Base-by-base conservation (phyloP, 2,329 filamentous ascomycete genomes). In the Verticillium nonalfalfae region DNA sequence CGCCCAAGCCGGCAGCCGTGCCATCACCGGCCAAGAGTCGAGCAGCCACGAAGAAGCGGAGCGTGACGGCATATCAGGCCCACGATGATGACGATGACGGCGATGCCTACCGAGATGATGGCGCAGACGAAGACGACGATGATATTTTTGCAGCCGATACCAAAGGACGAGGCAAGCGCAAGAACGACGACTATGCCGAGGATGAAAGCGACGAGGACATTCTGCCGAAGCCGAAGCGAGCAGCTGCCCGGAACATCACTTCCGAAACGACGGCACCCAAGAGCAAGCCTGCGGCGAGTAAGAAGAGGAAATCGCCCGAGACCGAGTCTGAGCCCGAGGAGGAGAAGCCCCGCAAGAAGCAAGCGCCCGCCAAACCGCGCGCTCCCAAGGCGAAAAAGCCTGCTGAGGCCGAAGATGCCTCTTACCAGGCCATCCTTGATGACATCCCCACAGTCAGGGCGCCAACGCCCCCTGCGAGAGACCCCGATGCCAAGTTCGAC, bases 371-470 rank as follows among this genome's bases (percentile, higher is more conserved):
- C 63, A 88, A 85, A 65, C 77, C 84, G 21, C 83, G 84, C 65
- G 82, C 85, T 2, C 78, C 84, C 3, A 79, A 78, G 68, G 77
- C 83, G 11, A 90, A 90, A 73, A 90, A 92, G 72, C 80, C 84
- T 3, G 84, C 86, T 3, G 80, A 81, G 7, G 75, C 83, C 2
- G 92, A 96, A 69, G 88, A 86, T 69, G 82, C 88, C 15, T 83
- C 85, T 26, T 86, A 96, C 21, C 87, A 96, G 73, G 86, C 89
- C 57, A 97, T 99, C 56, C 84, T 98, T 36, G 89, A 96, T 71
- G 91, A 87, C 67, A 94, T 99, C 63, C 90, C 92, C 5, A 91
- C 86, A 1, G 85, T 99, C 52, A 82, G 89, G 62, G 83, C 95
- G 26, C 95, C 95, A 6, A 90, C 92, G 3, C 94, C 95, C 52